phyloP scores from a whole-genome alignment of 2,329 filamentous ascomycete species.

The Calonectria montana region DNA sequence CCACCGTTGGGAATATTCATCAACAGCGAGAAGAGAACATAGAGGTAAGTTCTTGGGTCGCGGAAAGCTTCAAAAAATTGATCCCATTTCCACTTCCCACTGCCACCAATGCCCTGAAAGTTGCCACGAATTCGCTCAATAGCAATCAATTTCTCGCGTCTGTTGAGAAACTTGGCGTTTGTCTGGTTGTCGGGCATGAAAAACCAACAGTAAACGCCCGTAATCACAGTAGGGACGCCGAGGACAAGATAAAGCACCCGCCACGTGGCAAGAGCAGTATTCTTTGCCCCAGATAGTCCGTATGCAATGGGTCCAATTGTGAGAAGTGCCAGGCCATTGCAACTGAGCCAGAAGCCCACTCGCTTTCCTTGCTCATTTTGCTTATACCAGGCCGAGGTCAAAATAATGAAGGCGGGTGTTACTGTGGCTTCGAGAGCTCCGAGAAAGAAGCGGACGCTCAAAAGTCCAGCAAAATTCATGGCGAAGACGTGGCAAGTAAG shows the following conservation, averaged over 20 bases:
- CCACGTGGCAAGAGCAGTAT: slow-evolving; percentile 48
- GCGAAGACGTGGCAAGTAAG: slow-evolving; percentile 36
- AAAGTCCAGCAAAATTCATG: slow-evolving; percentile 36
- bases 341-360: slow-evolving; percentile 40
- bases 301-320: slow-evolving; percentile 36
- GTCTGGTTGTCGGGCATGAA: slow-evolving; percentile 73
- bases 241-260: slow-evolving; percentile 42
- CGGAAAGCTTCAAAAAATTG: slow-evolving; percentile 50
- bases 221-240: slow-evolving; percentile 52
- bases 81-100: slow-evolving; percentile 51
- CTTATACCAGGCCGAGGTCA: slow-evolving; percentile 42
- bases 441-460: slow-evolving; percentile 36
- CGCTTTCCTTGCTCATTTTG: slow-evolving; percentile 47
- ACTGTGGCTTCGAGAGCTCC: slow-evolving; percentile 41
- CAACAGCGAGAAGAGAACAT: slow-evolving; percentile 56
- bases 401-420: slow-evolving; percentile 39
- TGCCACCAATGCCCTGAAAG: slow-evolving; percentile 52
- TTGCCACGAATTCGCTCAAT: slow-evolving; percentile 66
- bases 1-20: slow-evolving; percentile 63
- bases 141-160: slow-evolving; percentile 66
- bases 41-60: slow-evolving; percentile 52
- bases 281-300: slow-evolving; percentile 30
- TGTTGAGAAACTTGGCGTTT: slow-evolving; percentile 64
- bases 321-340: slow-evolving; percentile 34
- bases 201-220: slow-evolving; percentile 57